Evolutionary conservation across 1,284 basidiomycete species (phyloP), one percentile per base, ranked within the genome.

Genomic region (Cutaneotrichosporon spelunceum): DNA sequence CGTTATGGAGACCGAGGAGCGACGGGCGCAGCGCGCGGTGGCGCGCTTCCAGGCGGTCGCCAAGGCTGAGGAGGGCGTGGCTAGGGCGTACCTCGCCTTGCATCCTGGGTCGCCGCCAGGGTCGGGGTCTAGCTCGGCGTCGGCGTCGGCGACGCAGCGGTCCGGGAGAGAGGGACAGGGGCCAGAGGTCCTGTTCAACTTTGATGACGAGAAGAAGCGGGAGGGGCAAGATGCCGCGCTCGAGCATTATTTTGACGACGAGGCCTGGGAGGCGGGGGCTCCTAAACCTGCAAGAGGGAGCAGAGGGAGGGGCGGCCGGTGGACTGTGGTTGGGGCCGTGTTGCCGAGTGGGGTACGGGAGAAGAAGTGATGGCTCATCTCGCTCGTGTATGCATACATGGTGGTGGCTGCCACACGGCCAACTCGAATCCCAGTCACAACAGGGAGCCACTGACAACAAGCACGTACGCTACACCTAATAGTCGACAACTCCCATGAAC

Each of bases 31-130:
- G 59, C 57, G 70, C 24, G 56, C 64, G 27, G 42, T 77, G 16
- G 75, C 75, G 59, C 65, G 75, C 54, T 78, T 78, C 61, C 77
- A 77, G 64, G 62, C 75, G 0, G 36, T 78, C 24, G 75, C 73
- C 11, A 77, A 77, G 56, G 70, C 67, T 1, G 75, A 76, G 66
- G 60, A 61, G 33, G 60, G 59, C 3, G 68, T 77, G 1, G 74
- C 67, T 6, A 50, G 57, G 48, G 69, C 68, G 11, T 75, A 75
- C 53, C 45, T 73, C 10, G 59, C 62, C 39, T 53, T 75, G 1
- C 65, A 63, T 14, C 66, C 65, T n/a, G n/a, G n/a, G n/a, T n/a
- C n/a, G n/a, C n/a, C n/a, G n/a, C n/a, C n/a, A n/a, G n/a, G n/a
- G n/a, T n/a, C n/a, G n/a, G n/a, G n/a, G n/a, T n/a, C n/a, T n/a